Conservation (phyloP, 495 filamentous ascomycete genomes). For the Aspergillus ostianus region DNA sequence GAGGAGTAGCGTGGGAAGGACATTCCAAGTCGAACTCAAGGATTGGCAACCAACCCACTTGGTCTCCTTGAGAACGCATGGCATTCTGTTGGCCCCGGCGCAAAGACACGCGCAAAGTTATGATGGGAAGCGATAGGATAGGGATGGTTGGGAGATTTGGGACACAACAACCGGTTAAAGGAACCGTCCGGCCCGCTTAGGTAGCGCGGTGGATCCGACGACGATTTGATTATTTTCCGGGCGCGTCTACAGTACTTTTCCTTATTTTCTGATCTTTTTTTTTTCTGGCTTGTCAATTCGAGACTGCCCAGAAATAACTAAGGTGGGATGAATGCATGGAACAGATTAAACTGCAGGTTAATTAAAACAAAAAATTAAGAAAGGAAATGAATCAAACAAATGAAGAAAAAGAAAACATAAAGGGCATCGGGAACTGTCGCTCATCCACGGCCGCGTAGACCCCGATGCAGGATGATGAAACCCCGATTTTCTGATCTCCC, state of each 20-base stretch:
- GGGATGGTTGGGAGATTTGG: neutral
- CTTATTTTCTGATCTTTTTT: too few relatives aligned
- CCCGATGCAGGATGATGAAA: conserved; percentile 8
- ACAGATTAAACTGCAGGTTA: too few relatives aligned
- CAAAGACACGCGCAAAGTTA: too few relatives aligned
- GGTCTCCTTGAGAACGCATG: too few relatives aligned
- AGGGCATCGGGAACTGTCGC: neutral
- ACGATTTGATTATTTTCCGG: neutral
- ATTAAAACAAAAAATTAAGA: too few relatives aligned
- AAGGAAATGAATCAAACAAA: neutral
- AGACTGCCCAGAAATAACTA: too few relatives aligned
- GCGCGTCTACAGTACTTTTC: too few relatives aligned
- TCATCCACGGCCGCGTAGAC: conserved; percentile 2
- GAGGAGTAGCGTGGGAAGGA: neutral
- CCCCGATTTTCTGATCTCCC: conserved; percentile 2
- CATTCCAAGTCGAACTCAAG: neutral
- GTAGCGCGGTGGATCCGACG: neutral
- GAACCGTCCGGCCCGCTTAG: neutral
- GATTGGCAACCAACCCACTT: neutral
- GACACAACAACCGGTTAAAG: neutral
- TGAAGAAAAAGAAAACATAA: neutral
- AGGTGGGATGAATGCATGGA: too few relatives aligned
- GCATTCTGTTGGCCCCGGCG: too few relatives aligned
- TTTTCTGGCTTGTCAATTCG: too few relatives aligned
- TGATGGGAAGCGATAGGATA: neutral